Conservation (phyloP, 371 early-diverging fungal species). For the Mucor indicus region DNA sequence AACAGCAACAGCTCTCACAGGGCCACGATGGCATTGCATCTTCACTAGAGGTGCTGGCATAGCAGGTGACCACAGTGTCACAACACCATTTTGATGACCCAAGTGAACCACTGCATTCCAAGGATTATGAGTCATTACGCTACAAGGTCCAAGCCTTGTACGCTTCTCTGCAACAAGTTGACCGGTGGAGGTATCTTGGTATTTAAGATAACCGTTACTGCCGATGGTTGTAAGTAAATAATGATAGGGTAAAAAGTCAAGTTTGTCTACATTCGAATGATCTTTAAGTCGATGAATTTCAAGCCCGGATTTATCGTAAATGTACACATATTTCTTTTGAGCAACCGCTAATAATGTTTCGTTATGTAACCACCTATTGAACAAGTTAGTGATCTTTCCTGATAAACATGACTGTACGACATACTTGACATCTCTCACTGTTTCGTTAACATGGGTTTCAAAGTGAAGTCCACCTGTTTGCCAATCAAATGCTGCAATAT, state of each 20-base stretch:
- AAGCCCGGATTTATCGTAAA: conserved; percentile 93
- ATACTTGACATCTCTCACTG: conserved; percentile 87
- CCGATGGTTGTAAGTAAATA: conserved; percentile 89
- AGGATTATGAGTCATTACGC: conserved; percentile 89
- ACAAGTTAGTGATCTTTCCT: neutral
- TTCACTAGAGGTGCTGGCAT: conserved; percentile 85
- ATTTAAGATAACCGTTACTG: conserved; percentile 82
- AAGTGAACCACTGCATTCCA: conserved; percentile 92
- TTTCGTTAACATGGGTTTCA: conserved; percentile 89
- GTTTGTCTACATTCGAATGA: conserved; percentile 75
- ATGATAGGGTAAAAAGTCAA: conserved; percentile 97
- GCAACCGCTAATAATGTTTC: conserved; percentile 97
- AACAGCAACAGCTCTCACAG: conserved; percentile 84
- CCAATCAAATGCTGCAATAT: conserved; percentile 93
- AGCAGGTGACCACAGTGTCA: conserved; percentile 94
- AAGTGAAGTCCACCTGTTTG: conserved; percentile 76
- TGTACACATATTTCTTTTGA: conserved; percentile 94
- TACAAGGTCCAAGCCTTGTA: conserved; percentile 78
- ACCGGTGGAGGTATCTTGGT: conserved; percentile 98
- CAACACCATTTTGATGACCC: conserved; percentile 92
- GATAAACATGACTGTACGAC: conserved; percentile 31
- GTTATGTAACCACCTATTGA: conserved; percentile 87
- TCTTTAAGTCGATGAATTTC: conserved; percentile 93
- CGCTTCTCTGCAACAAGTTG: conserved; percentile 79
- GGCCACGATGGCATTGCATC: conserved; percentile 91